Base-by-base conservation (phyloP, 331 rosid species). In the Malus hybrid region DNA sequence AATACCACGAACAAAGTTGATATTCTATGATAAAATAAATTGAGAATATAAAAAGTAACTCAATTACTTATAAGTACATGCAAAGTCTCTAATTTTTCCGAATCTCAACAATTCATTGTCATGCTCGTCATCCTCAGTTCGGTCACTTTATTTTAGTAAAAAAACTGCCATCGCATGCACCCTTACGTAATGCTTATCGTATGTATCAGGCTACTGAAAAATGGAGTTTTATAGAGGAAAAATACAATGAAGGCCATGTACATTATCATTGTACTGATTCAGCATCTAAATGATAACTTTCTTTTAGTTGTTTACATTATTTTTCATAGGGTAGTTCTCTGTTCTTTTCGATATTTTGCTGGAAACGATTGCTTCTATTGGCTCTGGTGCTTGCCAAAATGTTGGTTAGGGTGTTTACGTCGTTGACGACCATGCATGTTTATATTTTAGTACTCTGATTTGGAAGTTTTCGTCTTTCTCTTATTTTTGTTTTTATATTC, bases 41-140 rank as follows among this genome's bases (percentile, higher is more conserved):
- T 36, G 10, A 36, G 3, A 7, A 36, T 36, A 7, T 36, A 36
- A 36, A 36, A 0, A 36, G 10, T 34, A 34, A 34, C 10, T 34
- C 3, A 34, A 34, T 34, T 34, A 34, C 39, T 34, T 34, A 34
- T 34, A 34, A 34, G 10, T 34, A 34, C 9, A 34, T 34, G 39
- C 0, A 34, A 34, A 34, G 3, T 34, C 3, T 34, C 10, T 34
- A 0, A 34, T 34, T 34, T 7, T 34, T 0, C 7, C 39, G 10
- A 34, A 7, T 34, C 39, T 34, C 39, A 34, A 34, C 39, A 34
- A 34, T 33, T 39, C 60, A 22, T 50, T 22, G 63, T 72, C 77
- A 81, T 83, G 77, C 78, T 71, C 62, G 73, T 74, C 78, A 33
- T 81, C 85, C 72, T 78, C 67, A 60, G 61, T 78, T 80, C 80